Evolutionary conservation across 106 monocot genomes (phyloP).

Genomic region (Dendrobium officinale): DNA sequence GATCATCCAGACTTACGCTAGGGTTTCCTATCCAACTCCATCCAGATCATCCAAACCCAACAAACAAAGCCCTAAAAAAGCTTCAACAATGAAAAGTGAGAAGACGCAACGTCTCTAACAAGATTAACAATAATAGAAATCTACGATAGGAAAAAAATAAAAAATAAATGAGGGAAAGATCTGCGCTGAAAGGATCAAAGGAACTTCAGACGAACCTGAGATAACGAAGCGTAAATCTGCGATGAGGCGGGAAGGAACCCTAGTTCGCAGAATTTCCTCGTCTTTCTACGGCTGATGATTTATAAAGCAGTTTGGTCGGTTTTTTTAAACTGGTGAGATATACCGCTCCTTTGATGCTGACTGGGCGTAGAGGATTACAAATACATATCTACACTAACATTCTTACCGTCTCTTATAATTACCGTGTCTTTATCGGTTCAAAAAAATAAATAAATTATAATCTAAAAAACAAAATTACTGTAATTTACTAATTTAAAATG

Average conservation of each 20-base stretch:
- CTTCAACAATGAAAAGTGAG: not conserved
- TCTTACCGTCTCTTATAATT: no score
- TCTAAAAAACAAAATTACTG: no score
- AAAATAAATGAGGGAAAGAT: no score
- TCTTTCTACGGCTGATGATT: no score
- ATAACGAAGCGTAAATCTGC: not conserved
- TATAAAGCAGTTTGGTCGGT: no score
- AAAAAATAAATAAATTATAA: no score
- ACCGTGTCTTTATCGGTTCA: no score
- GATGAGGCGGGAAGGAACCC: not conserved
- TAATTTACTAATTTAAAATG: no score
- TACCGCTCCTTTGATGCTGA: no score
- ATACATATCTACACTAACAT: no score
- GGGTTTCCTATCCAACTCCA: not conserved
- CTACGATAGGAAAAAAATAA: not conserved
- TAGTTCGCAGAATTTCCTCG: not conserved
- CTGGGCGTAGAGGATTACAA: no score
- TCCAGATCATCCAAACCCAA: not conserved
- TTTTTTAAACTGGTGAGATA: no score
- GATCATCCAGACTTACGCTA: not conserved
- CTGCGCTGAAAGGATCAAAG: not conserved
- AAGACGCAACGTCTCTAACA: not conserved
- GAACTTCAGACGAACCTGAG: not conserved
- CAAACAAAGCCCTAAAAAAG: not conserved
- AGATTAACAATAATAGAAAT: not conserved